A percentile compares a stretch with the other conserved stretches of the same genome.
phyloP scores from a whole-genome alignment of 768 basidiomycete genomes.

The Mrakia hoshinonis region DNA sequence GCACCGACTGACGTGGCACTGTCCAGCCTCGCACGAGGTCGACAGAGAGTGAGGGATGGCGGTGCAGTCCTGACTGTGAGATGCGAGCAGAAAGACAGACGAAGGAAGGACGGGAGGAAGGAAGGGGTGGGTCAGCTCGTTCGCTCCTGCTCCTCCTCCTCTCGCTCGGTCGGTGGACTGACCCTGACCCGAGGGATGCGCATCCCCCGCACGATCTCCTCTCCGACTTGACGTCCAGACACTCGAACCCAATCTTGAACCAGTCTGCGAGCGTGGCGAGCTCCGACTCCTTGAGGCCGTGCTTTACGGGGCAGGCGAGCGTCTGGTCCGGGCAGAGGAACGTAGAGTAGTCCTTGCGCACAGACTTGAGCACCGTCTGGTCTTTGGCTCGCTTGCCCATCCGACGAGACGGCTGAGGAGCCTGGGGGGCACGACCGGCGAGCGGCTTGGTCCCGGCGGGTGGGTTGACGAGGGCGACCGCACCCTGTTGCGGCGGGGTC shows the following conservation, averaged over 20 bases:
- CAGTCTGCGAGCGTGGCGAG: slow-evolving; percentile 39
- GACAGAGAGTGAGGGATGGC: slow-evolving; percentile 17
- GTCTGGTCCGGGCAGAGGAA: slow-evolving; percentile 41
- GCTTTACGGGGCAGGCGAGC: slow-evolving; percentile 36
- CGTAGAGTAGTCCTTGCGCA: slow-evolving; percentile 41
- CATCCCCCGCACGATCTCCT: slow-evolving; percentile 41
- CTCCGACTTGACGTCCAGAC: slow-evolving; percentile 40
- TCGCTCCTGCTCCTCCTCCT: not conserved
- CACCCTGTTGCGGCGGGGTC: not conserved
- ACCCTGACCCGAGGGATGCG: slow-evolving; percentile 39
- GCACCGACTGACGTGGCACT: slow-evolving; percentile 15
- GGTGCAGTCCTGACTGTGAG: slow-evolving; percentile 25
- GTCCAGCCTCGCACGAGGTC: slow-evolving; percentile 7
- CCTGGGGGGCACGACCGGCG: slow-evolving; percentile 26
- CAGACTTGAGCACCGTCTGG: slow-evolving; percentile 31
- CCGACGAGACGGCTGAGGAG: slow-evolving; percentile 34
- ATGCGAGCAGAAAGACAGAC: not conserved
- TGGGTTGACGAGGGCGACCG: not conserved
- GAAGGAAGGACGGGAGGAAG: not conserved
- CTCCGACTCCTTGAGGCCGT: slow-evolving; percentile 28
- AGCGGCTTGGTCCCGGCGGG: not conserved
- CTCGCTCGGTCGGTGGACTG: slow-evolving; percentile 23
- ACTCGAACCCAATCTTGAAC: slow-evolving; percentile 43
- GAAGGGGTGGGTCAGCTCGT: not conserved
- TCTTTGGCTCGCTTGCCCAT: slow-evolving; percentile 34